Conservation (phyloP, 129 eudicot species). For the Ambrosia trifida region DNA sequence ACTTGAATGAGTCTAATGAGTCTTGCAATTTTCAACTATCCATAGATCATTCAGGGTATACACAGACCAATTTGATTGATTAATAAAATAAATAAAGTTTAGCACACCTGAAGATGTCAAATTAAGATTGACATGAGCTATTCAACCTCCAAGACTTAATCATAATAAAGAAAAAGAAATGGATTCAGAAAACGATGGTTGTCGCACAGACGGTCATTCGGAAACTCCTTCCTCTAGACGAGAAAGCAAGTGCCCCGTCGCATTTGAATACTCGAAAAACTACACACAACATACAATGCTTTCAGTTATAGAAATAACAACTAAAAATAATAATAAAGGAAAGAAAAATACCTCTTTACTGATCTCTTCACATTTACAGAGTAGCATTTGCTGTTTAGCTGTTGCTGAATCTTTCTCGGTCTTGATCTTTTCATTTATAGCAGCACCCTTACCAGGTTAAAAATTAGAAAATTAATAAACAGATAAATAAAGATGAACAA, state of each 20-base stretch:
- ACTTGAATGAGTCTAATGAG: background rate
- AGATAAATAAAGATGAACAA: background rate
- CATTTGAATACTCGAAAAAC: conserved; percentile 48
- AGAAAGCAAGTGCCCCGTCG: conserved; percentile 34
- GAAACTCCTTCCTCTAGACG: conserved; percentile 23
- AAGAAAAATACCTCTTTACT: conserved; percentile 46
- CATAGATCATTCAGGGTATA: background rate
- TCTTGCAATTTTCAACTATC: background rate
- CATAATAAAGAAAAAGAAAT: too few relatives aligned
- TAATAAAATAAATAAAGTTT: background rate
- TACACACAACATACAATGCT: conserved; percentile 34
- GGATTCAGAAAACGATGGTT: background rate
- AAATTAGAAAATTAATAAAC: background rate
- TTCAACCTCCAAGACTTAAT: background rate
- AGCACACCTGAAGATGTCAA: background rate
- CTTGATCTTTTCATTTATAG: conserved; percentile 46
- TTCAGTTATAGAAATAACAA: background rate
- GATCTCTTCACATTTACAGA: conserved; percentile 52
- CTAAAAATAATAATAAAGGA: background rate
- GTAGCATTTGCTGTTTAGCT: conserved; percentile 54
- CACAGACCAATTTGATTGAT: background rate
- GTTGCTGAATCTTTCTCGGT: conserved; percentile 54
- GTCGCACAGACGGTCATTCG: background rate
- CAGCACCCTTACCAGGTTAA: conserved; percentile 54
- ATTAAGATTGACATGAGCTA: background rate